These are phyloP conservation scores for Coemansia sp. DNA, from an alignment of 192 early-diverging fungal species.

Conservation along the genomic window DNA sequence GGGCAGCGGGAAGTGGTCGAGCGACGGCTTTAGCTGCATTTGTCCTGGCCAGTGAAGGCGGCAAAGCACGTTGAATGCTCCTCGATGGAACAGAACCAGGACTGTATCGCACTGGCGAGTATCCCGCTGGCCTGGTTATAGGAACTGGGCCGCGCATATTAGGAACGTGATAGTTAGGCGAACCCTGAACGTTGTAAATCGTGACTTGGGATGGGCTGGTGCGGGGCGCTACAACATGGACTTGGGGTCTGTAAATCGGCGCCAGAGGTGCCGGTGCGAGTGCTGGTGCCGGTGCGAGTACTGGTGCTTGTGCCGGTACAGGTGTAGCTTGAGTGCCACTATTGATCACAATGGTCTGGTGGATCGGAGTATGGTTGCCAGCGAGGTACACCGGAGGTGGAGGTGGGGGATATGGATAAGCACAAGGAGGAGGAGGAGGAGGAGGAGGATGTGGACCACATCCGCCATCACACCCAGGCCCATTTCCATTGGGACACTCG, in stretches of 20 bases:
- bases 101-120: neutral
- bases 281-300: neutral
- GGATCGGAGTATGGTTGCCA: neutral
- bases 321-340: neutral
- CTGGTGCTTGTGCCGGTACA: conserved; percentile 1
- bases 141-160: neutral
- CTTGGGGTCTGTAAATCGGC: neutral
- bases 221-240: neutral
- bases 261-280: neutral
- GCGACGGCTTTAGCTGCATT: neutral
- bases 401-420: conserved; percentile 5
- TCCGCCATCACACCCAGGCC: conserved; percentile 6
- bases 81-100: neutral
- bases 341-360: neutral
- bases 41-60: neutral
- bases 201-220: conserved; percentile 5
- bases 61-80: neutral
- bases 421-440: conserved; percentile 16
- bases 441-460: conserved; percentile 11
- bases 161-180: neutral
- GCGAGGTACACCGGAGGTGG: neutral
- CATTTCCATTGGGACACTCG: conserved; percentile 7
- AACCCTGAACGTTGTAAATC: conserved; percentile 26
- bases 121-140: neutral
- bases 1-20: neutral